Evolutionary conservation across 768 basidiomycete species (phyloP), one percentile per base, ranked within the genome.

Genomic region (Tricholomella constricta): DNA sequence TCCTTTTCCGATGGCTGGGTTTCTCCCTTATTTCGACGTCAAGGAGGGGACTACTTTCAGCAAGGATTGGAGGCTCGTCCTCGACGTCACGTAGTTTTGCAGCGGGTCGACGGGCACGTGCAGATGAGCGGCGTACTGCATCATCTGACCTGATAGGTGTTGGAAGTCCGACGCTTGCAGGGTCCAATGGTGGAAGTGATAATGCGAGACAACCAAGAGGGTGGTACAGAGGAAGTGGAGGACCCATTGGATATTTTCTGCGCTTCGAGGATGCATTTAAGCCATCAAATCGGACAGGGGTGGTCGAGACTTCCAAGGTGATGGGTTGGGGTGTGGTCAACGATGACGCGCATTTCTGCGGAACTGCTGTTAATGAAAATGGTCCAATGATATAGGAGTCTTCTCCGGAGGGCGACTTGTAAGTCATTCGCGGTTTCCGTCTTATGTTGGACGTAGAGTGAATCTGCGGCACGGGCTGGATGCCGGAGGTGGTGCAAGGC

Each of bases 131-230:
- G 37, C 72, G 71, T 55, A 65, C 69, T 43, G 68, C 62, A 62
- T 81, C 80, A 56, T 77, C 76, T 38, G 77, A 62, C 54, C 73
- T 71, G 57, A 77, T 56, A 32, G 76, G 77, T 45, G 74, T 69
- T 40, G 82, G 80, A 46, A 86, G 73, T 48, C 86, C 86, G 62
- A 84, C 79, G 27, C 67, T 62, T 15, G 73, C 68, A 7, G 85
- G 80, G 63, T 86, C 81, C 43, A 88, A 77, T 50, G 80, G 80
- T 3, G 85, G 85, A 49, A 86, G 76, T 6, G 86, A 87, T 62
- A 81, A 75, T 34, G 86, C 86, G 34, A 88, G 73, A 9, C 68
- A 65, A 2, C 85, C 86, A 27, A 82, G 69, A 23, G 87, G 87
- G 62, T 88, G 87, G 62, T 88, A 88, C 40, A 89, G 68, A 19